Base-by-base conservation (phyloP, 2,329 filamentous ascomycete species). In the Cytospora piceae region DNA sequence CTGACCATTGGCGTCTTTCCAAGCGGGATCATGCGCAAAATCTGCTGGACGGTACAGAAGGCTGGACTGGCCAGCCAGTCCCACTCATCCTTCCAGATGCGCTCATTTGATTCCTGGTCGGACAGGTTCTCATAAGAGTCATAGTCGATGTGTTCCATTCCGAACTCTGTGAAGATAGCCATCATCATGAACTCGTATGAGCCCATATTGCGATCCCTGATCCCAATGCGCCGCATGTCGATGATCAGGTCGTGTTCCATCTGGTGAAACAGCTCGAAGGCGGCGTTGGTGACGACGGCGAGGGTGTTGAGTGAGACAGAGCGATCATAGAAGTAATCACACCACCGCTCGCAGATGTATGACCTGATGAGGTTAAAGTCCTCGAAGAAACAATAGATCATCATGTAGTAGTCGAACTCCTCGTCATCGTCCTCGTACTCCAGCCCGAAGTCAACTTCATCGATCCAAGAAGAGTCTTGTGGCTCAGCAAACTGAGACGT, bases 381-480 rank as follows among this genome's bases (percentile, higher is more conserved):
- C 20, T 73, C 73, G 64, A 77, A 77, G 64, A 76, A 75, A 67
- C 74, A 76, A 57, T 76, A 75, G 27, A 77, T 66, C 58, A 76
- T 69, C 72, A 77, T 74, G 67, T 74, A 75, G 46, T 72, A 58
- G 37, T 76, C 73, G 39, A 73, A 68, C 29, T 72, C 71, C 32
- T 73, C 70, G 3, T 72, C 70, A 7, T 71, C 68, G 0, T 69
- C 69, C 0, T 69, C 69, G 14, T 69, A 65, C 32, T 69, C 56
- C 17, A 66, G 11, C 12, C 57, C 65, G 51, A 71, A 72, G 24
- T 70, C 59, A 17, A 73, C 68, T 5, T 67, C 58, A 49, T 74
- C 72, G 12, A 73, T 61, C 72, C 72, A 73, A 7, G 17, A 9
- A 49, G 51, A 8, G 14, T 56, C 27, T 59, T 62, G 8, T 56